phyloP scores from a whole-genome alignment of 2,329 filamentous ascomycete species.

The Fusarium sp. region DNA sequence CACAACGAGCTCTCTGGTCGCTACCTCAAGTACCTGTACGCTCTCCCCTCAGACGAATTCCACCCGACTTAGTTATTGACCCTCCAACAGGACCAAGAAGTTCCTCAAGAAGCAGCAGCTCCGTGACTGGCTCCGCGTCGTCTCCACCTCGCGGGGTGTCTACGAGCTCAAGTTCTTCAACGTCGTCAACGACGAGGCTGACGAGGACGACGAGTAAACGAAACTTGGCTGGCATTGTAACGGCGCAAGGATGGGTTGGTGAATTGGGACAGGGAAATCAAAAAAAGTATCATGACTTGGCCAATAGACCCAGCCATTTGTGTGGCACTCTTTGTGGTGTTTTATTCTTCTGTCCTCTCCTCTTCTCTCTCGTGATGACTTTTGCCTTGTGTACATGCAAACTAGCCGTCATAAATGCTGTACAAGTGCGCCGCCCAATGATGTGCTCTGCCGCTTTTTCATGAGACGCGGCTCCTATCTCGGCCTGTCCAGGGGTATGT shows the following conservation, averaged over 20 bases:
- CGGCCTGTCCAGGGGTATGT: conserved; percentile 4
- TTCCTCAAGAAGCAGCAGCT: conserved; percentile 99
- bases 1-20: conserved; percentile 98
- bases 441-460: neutral
- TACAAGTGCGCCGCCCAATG: too few relatives aligned
- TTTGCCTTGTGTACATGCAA: too few relatives aligned
- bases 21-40: conserved; percentile 99
- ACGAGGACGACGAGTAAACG: conserved; percentile 98
- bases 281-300: conserved; percentile 49
- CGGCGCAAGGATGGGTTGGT: conserved; percentile 52
- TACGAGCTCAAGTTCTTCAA: conserved; percentile 99
- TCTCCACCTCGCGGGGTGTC: conserved; percentile 97
- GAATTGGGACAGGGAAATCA: conserved; percentile 47
- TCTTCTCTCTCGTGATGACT: neutral
- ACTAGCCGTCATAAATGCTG: too few relatives aligned
- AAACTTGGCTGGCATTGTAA: conserved; percentile 42
- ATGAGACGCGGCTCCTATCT: neutral
- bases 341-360: conserved; percentile 24
- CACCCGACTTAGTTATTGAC: conserved; percentile 11
- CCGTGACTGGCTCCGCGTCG: conserved; percentile 99
- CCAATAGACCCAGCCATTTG: conserved; percentile 52
- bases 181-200: conserved; percentile 97
- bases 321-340: conserved; percentile 52
- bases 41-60: conserved; percentile 43
- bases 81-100: conserved; percentile 89